Evolutionary conservation across 306 rosid genomes (phyloP).

Genomic region (Gastrolobium bilobum): DNA sequence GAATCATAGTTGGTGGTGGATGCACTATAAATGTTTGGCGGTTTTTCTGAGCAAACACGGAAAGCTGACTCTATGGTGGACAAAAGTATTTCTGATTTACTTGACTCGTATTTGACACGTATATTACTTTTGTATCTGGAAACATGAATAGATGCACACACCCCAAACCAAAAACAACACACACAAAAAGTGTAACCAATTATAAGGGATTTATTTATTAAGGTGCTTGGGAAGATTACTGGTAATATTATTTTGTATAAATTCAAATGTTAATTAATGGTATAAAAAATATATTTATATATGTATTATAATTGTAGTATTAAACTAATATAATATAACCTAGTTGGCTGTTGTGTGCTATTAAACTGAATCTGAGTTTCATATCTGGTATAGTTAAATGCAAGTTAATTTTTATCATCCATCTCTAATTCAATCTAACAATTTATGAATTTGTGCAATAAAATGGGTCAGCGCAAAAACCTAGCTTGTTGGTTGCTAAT

Average conservation of each 20-base stretch:
- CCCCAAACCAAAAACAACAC: slow-evolving; percentile 10
- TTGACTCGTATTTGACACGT: slow-evolving; percentile 24
- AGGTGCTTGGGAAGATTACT: neutral
- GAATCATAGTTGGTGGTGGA: slow-evolving; percentile 11
- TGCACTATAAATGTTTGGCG: neutral
- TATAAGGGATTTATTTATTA: neutral
- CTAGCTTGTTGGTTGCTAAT: neutral
- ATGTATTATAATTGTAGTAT: too few relatives aligned
- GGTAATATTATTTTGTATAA: neutral
- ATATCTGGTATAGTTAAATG: too few relatives aligned
- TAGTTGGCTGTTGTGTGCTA: too few relatives aligned
- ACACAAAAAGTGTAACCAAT: neutral
- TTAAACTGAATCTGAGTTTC: neutral
- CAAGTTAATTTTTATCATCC: neutral
- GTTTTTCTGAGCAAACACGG: slow-evolving; percentile 34
- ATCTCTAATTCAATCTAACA: neutral
- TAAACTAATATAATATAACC: too few relatives aligned
- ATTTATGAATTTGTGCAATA: neutral
- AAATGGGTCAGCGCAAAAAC: neutral
- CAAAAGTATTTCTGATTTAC: slow-evolving; percentile 15
- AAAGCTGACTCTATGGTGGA: slow-evolving; percentile 9
- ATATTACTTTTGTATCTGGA: slow-evolving; percentile 1
- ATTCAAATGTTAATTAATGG: too few relatives aligned
- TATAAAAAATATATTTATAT: too few relatives aligned
- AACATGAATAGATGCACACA: slow-evolving; percentile 27